Percentiles rank a stretch among this genome's conserved stretches.
Conservation (phyloP, 345 rosid genomes). For the Leavenworthia alabamica region DNA sequence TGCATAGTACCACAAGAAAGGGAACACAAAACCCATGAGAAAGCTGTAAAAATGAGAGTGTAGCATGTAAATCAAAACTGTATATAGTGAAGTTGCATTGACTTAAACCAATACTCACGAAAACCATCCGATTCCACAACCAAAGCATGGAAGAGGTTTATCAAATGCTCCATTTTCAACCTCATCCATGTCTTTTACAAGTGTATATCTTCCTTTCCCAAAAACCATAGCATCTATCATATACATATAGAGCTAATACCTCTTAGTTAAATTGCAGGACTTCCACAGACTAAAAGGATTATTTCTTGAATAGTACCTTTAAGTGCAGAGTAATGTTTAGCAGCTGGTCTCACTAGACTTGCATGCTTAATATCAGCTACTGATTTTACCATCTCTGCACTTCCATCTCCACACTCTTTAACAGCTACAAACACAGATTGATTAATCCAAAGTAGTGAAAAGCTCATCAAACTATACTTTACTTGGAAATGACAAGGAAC, state of each 20-base stretch:
- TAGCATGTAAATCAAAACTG: too few relatives aligned
- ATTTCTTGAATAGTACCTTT: conserved; percentile 44
- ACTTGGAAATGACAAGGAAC: too few relatives aligned
- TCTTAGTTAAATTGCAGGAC: too few relatives aligned
- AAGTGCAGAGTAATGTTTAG: conserved; percentile 44
- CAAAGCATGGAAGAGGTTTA: conserved; percentile 92
- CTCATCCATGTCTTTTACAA: conserved; percentile 63
- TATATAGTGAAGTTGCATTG: too few relatives aligned
- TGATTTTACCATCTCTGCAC: conserved; percentile 48
- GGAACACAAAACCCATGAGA: conserved; percentile 73
- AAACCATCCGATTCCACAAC: conserved; percentile 97
- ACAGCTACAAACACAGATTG: neutral
- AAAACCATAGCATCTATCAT: conserved; percentile 39
- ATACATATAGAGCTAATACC: conserved; percentile 19
- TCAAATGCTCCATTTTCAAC: conserved; percentile 62
- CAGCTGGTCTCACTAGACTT: conserved; percentile 72
- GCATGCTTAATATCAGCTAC: conserved; percentile 52
- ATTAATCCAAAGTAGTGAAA: too few relatives aligned
- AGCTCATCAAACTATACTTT: neutral
- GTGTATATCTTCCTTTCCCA: conserved; percentile 69
- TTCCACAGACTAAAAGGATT: too few relatives aligned
- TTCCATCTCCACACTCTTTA: conserved; percentile 24
- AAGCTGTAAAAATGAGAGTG: too few relatives aligned
- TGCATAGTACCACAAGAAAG: conserved; percentile 87
- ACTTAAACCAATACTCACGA: conserved; percentile 46